phyloP scores from a whole-genome alignment of 176 grass and related monocot genomes.

The Pontederia crassipes region DNA sequence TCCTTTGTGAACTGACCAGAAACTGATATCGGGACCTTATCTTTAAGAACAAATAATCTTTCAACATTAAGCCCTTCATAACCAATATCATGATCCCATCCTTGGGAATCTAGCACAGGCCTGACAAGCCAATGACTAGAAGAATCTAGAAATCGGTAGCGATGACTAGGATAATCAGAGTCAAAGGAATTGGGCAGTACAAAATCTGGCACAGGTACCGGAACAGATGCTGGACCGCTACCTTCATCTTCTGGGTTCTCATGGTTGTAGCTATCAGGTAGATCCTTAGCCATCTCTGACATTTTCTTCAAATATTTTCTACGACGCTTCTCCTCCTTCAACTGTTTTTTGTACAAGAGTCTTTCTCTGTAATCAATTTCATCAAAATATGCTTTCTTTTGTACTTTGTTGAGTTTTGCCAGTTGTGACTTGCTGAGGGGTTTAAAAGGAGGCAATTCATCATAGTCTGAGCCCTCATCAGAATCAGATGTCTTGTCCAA shows the following conservation, averaged over 20 bases:
- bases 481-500: conserved; percentile 45
- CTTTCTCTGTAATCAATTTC: conserved; percentile 89
- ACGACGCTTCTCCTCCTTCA: conserved; percentile 68
- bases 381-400: conserved; percentile 84
- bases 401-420: conserved; percentile 44
- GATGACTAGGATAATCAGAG: conserved; percentile 74
- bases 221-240: conserved; percentile 54
- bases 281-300: conserved; percentile 36
- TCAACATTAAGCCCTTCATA: conserved; percentile 90
- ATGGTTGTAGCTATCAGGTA: conserved; percentile 26
- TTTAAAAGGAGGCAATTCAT: conserved; percentile 90
- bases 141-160: conserved; percentile 80
- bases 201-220: conserved; percentile 87
- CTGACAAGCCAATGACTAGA: conserved; percentile 85
- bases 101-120: conserved; percentile 86
- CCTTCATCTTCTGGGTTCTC: conserved; percentile 45
- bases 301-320: conserved; percentile 68
- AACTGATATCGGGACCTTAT: conserved; percentile 65
- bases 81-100: conserved; percentile 96
- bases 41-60: conserved; percentile 68
- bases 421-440: conserved; percentile 63
- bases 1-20: conserved; percentile 93
- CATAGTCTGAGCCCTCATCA: conserved; percentile 80
- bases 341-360: conserved; percentile 69
- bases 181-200: conserved; percentile 78